Conservation (phyloP, 2,329 filamentous ascomycete genomes). For the Fusarium circinatum region DNA sequence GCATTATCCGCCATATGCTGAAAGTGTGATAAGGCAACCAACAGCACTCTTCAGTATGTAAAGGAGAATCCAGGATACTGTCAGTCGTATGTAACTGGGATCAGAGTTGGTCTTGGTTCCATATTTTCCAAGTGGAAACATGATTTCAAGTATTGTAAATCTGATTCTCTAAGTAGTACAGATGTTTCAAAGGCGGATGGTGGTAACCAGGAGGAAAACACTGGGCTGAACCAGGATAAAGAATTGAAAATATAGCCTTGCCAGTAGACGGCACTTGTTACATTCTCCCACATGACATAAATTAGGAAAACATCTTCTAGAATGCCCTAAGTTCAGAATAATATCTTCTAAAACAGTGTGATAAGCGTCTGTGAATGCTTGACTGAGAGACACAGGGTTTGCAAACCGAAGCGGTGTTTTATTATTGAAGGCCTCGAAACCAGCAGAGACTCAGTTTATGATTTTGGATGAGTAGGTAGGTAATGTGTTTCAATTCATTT, state of each 20-base stretch:
- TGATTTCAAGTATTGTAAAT: neutral
- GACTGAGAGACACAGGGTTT: neutral
- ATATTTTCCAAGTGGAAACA: neutral
- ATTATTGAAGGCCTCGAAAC: neutral
- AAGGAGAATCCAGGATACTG: slow-evolving; percentile 20
- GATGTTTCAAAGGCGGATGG: neutral
- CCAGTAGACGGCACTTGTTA: neutral
- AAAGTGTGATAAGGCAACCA: neutral
- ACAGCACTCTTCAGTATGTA: neutral
- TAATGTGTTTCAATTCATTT: neutral
- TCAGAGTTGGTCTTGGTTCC: neutral
- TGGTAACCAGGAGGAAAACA: neutral
- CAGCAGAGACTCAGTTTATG: neutral
- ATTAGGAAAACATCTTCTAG: neutral
- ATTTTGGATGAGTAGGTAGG: neutral
- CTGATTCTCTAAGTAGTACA: neutral
- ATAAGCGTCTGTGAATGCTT: neutral
- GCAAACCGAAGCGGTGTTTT: neutral
- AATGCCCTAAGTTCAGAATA: neutral
- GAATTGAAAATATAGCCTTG: neutral
- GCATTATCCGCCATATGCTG: neutral
- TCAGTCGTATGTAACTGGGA: slow-evolving; percentile 43
- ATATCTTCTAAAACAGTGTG: neutral
- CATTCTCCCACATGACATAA: neutral
- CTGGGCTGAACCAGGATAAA: too few species aligned